Evolutionary conservation across 495 filamentous ascomycete genomes (phyloP).

Genomic region (Hyaloscypha hepaticicola): DNA sequence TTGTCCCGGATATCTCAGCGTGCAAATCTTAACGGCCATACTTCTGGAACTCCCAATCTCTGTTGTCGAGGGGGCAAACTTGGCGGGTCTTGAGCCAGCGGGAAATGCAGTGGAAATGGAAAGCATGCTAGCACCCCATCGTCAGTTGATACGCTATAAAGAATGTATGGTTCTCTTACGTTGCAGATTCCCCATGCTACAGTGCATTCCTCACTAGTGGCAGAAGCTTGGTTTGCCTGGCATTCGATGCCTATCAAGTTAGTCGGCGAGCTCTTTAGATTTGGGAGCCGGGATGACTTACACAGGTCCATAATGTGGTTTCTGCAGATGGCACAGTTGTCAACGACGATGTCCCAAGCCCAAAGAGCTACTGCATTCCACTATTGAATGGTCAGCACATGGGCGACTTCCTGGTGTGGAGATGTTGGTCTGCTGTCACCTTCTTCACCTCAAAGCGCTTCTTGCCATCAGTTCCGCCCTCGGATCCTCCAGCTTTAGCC

Average conservation of each 20-base stretch:
- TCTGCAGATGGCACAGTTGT: slow-evolving; percentile 98
- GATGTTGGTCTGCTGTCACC: slow-evolving; percentile 48
- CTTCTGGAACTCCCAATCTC: slow-evolving; percentile 99
- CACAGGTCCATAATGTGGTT: slow-evolving; percentile 99
- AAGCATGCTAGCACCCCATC: slow-evolving; percentile 73
- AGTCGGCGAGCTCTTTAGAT: slow-evolving; percentile 12
- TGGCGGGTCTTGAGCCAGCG: slow-evolving; percentile 99
- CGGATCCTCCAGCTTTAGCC: slow-evolving; percentile 49
- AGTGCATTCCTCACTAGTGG: slow-evolving; percentile 96
- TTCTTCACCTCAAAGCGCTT: slow-evolving; percentile 99
- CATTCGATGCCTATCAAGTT: slow-evolving; percentile 82
- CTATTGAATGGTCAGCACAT: slow-evolving; percentile 45
- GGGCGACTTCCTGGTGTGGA: background rate
- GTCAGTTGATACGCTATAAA: background rate
- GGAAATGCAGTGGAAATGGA: slow-evolving; percentile 99
- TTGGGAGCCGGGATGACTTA: slow-evolving; percentile 42
- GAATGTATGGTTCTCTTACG: slow-evolving; percentile 51
- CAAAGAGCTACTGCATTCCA: slow-evolving; percentile 99
- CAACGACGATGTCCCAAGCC: slow-evolving; percentile 99
- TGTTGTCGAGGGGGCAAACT: slow-evolving; percentile 96
- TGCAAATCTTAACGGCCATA: slow-evolving; percentile 64
- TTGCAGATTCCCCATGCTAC: slow-evolving; percentile 99
- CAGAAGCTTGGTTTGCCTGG: slow-evolving; percentile 98
- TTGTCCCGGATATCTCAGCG: background rate
- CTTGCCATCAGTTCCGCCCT: slow-evolving; percentile 66